A percentile compares a stretch with the other conserved stretches of the same genome.
phyloP scores from a whole-genome alignment of 768 basidiomycete genomes.

The Pleurotus tuber-regium region DNA sequence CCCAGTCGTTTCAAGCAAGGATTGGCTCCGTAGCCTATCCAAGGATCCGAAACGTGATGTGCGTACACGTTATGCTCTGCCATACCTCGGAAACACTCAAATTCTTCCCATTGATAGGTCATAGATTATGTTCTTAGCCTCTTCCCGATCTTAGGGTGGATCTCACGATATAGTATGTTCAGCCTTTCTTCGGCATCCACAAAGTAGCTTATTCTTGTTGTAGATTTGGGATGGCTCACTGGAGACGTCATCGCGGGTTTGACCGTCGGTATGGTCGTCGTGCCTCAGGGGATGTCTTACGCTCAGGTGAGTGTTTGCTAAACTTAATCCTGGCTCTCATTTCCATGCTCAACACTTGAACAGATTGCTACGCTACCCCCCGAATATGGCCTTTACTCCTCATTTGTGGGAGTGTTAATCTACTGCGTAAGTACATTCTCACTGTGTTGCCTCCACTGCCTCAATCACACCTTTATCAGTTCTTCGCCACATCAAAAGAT shows the following conservation, averaged over 20 bases:
- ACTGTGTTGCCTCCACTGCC: not conserved
- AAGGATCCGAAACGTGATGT: slow-evolving; percentile 51
- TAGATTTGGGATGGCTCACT: slow-evolving; percentile 76
- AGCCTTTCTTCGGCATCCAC: not conserved
- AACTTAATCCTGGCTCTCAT: not conserved
- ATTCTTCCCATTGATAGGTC: slow-evolving; percentile 41
- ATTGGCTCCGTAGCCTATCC: slow-evolving; percentile 46
- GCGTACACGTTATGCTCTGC: slow-evolving; percentile 26
- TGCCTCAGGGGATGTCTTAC: slow-evolving; percentile 93
- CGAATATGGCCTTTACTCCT: slow-evolving; percentile 92
- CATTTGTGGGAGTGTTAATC: slow-evolving; percentile 82
- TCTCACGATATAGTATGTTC: slow-evolving; percentile 75
- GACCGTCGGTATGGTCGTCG: slow-evolving; percentile 93
- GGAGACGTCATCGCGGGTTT: slow-evolving; percentile 90
- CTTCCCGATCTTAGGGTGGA: slow-evolving; percentile 88
- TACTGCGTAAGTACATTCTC: slow-evolving; percentile 65
- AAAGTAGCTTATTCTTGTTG: not conserved
- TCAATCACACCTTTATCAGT: slow-evolving; percentile 34
- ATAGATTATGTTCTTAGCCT: slow-evolving; percentile 64
- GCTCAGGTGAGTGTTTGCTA: slow-evolving; percentile 48
- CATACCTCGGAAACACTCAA: too few species aligned
- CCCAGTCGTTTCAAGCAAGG: slow-evolving; percentile 55
- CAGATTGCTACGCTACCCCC: slow-evolving; percentile 82
- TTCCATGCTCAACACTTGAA: not conserved
- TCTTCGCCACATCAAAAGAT: slow-evolving; percentile 98